These are phyloP conservation scores for Eucommia ulmoides DNA, from an alignment of 257 asterid species.

Conservation along the genomic window DNA sequence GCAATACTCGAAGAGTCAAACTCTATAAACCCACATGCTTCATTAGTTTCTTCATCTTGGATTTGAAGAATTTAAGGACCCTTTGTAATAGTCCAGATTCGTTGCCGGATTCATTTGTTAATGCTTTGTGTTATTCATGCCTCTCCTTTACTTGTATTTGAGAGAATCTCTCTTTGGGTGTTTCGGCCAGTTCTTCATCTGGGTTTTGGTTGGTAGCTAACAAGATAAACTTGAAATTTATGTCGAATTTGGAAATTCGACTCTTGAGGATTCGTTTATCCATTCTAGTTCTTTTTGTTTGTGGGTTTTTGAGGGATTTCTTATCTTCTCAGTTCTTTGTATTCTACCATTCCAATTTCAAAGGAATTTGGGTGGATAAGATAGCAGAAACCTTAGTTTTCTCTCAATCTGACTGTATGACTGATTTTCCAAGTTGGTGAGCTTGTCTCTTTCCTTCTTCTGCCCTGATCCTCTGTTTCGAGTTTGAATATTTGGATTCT, in stretches of 20 bases:
- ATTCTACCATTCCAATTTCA: conserved; percentile 18
- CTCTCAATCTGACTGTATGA: conserved; percentile 5
- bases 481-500: conserved; percentile 11
- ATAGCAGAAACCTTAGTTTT: conserved; percentile 14
- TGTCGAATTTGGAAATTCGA: conserved; percentile 16
- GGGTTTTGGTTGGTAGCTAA: conserved; percentile 37
- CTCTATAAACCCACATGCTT: conserved; percentile 25
- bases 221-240: conserved; percentile 23
- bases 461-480: conserved; percentile 8
- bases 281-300: conserved; percentile 17
- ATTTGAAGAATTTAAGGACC: conserved; percentile 17
- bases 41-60: conserved; percentile 6
- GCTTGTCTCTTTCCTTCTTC: conserved; percentile 3
- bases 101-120: conserved; percentile 15
- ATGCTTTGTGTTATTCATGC: conserved; percentile 13
- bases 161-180: conserved; percentile 34
- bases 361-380: conserved; percentile 42
- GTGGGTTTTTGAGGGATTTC: conserved; percentile 14
- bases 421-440: conserved; percentile 12
- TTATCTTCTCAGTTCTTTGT: conserved; percentile 22
- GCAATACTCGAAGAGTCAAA: conserved; percentile 38
- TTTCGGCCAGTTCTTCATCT: conserved; percentile 27
- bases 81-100: conserved; percentile 7
- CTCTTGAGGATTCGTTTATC: conserved; percentile 24
- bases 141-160: conserved; percentile 11